Percentiles rank a stretch among this genome's conserved stretches.
phyloP scores from a whole-genome alignment of 1,139 yeast species.

The Magnusiomyces magnusii region DNA sequence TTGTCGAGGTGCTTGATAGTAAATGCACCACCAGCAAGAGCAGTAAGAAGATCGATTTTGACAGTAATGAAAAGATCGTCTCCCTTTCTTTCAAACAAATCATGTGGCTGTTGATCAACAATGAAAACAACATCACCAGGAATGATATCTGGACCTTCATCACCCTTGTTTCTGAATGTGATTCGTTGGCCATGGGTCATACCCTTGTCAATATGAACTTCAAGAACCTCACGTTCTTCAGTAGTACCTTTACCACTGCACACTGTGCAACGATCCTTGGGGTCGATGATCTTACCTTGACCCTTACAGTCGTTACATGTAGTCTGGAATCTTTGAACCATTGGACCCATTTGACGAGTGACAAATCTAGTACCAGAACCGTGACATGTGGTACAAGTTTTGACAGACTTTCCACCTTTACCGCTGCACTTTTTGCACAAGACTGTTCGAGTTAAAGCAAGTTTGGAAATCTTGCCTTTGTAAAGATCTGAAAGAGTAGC shows the following conservation, averaged over 20 bases:
- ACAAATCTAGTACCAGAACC: conserved; percentile 92
- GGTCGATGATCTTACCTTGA: conserved; percentile 79
- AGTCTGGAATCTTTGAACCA: conserved; percentile 97
- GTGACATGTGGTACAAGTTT: conserved; percentile 75
- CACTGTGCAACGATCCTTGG: conserved; percentile 79
- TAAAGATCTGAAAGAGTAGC: conserved; percentile 80
- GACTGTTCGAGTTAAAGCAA: conserved; percentile 88
- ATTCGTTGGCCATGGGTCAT: conserved; percentile 93
- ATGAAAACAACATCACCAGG: conserved; percentile 92
- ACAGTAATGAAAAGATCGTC: conserved; percentile 81
- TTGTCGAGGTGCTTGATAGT: conserved; percentile 73
- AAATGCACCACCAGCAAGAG: conserved; percentile 92
- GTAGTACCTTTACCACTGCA: conserved; percentile 88
- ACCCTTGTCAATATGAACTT: conserved; percentile 95
- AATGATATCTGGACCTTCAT: conserved; percentile 89
- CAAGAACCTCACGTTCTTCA: conserved; percentile 85
- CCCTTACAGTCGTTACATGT: conserved; percentile 92
- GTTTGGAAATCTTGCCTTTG: conserved; percentile 71
- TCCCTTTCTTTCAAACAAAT: conserved; percentile 75
- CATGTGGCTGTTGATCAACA: conserved; percentile 74
- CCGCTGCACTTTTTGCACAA: conserved; percentile 88
- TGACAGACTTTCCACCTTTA: conserved; percentile 90
- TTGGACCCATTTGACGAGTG: conserved; percentile 98
- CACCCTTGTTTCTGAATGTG: conserved; percentile 93
- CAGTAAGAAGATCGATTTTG: conserved; percentile 85